Evolutionary conservation across 805 yeast genomes (phyloP), one percentile per base, ranked within the genome.

Genomic region (Clavispora fructus): DNA sequence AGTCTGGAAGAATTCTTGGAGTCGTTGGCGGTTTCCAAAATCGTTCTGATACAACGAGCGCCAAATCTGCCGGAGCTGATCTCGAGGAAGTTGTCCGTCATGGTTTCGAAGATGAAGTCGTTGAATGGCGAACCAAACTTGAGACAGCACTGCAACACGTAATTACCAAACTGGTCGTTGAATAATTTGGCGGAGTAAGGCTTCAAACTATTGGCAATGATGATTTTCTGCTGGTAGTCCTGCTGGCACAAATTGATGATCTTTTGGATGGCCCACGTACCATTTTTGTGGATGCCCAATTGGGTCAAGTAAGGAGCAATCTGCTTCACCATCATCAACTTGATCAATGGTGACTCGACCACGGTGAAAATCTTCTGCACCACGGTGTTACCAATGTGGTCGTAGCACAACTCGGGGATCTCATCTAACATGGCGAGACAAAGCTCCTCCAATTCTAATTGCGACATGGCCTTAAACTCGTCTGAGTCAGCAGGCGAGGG

Each of bases 201-300:
- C 49, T 80, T 78, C 51, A 94, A 75, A 35, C 89, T 79, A 25
- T 78, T 71, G 8, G 84, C 82, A 39, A 94, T 86, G 41, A 85
- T 62, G 55, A 74, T 68, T 63, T 80, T 84, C 44, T 69, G 74
- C 50, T 65, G 71, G 35, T 47, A 55, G 27, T 63, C 65, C 57
- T 82, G 41, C 79, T 75, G 39, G 75, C 81, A 41, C 80, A 81
- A 51, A 53, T 82, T 85, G 55, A 94, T 90, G 65, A 94, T 84
- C 65, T 92, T 94, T 65, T 94, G 99, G 23, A 96, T 95, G 1
- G 97, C 98, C 99, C 99, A 94, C 6, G 99, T 94, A 51, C 99
- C 99, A 64, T 94, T 94, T 61, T 94, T 94, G 69, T 94, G 99
- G 46, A 89, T 84, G 56, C 97, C 94, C 74, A 92, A 85, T 56